Evolutionary conservation across 768 basidiomycete species (phyloP).

Genomic region (Phylloporus sp.): DNA sequence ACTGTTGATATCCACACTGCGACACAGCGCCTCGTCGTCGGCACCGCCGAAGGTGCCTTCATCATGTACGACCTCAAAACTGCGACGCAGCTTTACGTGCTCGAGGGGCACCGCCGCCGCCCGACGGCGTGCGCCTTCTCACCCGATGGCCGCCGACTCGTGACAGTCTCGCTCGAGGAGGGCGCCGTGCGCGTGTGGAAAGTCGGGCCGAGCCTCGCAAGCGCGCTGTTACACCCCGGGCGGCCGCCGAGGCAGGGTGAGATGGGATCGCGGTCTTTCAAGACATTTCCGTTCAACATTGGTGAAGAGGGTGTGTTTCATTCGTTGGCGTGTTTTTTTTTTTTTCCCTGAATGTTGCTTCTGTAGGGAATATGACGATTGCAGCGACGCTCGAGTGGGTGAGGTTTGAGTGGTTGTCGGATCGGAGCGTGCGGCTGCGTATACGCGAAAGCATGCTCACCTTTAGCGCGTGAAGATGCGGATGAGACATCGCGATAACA

Average conservation of each 20-base stretch:
- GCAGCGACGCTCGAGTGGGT: conserved; percentile 70
- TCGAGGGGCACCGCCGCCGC: conserved; percentile 83
- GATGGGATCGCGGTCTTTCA: conserved; percentile 80
- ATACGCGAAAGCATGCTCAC: conserved; percentile 82
- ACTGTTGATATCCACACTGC: conserved; percentile 90
- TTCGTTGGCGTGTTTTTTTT: not conserved
- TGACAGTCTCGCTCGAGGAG: conserved; percentile 85
- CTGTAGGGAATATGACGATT: conserved; percentile 49
- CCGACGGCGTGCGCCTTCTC: conserved; percentile 89
- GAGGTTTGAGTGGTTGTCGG: conserved; percentile 79
- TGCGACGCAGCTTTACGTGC: conserved; percentile 89
- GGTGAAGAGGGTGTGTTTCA: conserved; percentile 69
- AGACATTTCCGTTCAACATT: conserved; percentile 80
- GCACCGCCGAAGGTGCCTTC: conserved; percentile 90
- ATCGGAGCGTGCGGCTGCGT: conserved; percentile 76
- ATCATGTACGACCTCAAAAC: conserved; percentile 97
- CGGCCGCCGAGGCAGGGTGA: conserved; percentile 89
- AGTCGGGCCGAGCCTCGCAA: conserved; percentile 84
- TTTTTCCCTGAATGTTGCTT: too few relatives aligned
- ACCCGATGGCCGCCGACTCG: conserved; percentile 85
- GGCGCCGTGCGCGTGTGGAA: conserved; percentile 90
- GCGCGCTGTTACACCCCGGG: conserved; percentile 80
- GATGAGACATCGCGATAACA: not conserved
- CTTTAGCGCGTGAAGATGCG: conserved; percentile 63
- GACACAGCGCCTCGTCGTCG: conserved; percentile 86